phyloP scores from a whole-genome alignment of 1,284 basidiomycete genomes.

The Fomitopsis schrenkii region DNA sequence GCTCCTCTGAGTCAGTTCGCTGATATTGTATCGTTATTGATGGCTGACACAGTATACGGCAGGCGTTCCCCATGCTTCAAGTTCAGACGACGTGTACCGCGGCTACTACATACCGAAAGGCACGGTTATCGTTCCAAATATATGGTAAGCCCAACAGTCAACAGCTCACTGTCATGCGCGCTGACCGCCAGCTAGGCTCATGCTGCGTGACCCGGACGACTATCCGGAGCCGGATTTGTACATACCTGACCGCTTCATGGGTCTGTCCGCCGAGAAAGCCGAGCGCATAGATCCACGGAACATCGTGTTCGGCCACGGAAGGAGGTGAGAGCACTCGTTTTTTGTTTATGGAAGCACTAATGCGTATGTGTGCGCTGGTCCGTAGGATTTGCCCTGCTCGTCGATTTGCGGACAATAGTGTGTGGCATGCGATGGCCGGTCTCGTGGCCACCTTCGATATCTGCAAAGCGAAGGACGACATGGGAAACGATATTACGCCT shows the following conservation, averaged over 20 bases:
- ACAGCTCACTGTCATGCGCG: too few relatives aligned
- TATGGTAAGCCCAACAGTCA: not conserved
- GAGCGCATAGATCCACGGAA: not conserved
- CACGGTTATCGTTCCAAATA: conserved; percentile 24
- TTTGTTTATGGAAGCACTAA: too few relatives aligned
- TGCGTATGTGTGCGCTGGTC: too few relatives aligned
- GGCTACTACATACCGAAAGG: conserved; percentile 42
- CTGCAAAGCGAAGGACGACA: too few relatives aligned
- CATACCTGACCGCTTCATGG: conserved; percentile 24
- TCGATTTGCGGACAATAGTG: too few relatives aligned
- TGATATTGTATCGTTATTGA: not conserved
- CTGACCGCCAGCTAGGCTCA: conserved; percentile 13
- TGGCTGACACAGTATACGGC: not conserved
- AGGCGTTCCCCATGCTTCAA: conserved; percentile 41
- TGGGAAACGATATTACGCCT: too few relatives aligned
- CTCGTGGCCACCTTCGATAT: too few relatives aligned
- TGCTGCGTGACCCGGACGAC: conserved; percentile 24
- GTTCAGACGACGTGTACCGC: conserved; percentile 44
- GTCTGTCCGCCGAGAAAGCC: not conserved
- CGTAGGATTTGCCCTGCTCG: too few relatives aligned
- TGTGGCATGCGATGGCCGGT: too few relatives aligned
- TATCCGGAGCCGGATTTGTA: conserved; percentile 26
- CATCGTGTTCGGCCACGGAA: too few relatives aligned
- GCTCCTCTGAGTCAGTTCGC: too few relatives aligned
- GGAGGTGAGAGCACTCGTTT: too few relatives aligned